Percentiles rank a stretch among this genome's conserved stretches.
Evolutionary conservation across 1,284 basidiomycete species (phyloP).

Genomic region (Ceratobasidium sp.): DNA sequence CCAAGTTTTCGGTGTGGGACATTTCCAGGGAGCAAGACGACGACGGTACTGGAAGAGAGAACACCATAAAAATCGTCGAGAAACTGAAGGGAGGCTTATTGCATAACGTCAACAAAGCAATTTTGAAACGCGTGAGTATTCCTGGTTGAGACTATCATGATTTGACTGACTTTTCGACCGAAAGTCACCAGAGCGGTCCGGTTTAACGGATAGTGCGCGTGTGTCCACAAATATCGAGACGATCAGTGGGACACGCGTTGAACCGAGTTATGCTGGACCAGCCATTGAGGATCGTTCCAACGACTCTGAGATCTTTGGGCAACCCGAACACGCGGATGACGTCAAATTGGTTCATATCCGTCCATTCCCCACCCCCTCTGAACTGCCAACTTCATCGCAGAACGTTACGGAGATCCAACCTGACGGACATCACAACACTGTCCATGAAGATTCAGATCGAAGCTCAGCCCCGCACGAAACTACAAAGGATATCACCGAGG

Average conservation of each 20-base stretch:
- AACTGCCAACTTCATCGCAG: too few relatives aligned
- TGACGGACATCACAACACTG: too few relatives aligned
- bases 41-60: neutral
- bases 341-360: neutral
- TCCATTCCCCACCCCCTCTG: too few relatives aligned
- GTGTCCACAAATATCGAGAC: neutral
- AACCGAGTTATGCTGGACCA: neutral
- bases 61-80: neutral
- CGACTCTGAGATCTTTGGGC: neutral
- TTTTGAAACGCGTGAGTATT: neutral
- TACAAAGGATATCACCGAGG: neutral
- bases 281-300: neutral
- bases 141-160: neutral
- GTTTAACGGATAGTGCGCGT: conserved; percentile 1
- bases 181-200: conserved; percentile 29
- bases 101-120: conserved; percentile 11
- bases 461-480: neutral
- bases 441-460: neutral
- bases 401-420: too few relatives aligned
- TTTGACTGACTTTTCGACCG: conserved; percentile 34
- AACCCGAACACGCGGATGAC: neutral
- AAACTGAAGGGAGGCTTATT: conserved; percentile 5
- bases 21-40: neutral
- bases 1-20: conserved; percentile 56
- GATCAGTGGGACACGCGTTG: neutral